Percentiles rank a stretch among this genome's conserved stretches.
Evolutionary conservation across 2,329 filamentous ascomycete species (phyloP).

Genomic region (Trichophyton schoenleinii): DNA sequence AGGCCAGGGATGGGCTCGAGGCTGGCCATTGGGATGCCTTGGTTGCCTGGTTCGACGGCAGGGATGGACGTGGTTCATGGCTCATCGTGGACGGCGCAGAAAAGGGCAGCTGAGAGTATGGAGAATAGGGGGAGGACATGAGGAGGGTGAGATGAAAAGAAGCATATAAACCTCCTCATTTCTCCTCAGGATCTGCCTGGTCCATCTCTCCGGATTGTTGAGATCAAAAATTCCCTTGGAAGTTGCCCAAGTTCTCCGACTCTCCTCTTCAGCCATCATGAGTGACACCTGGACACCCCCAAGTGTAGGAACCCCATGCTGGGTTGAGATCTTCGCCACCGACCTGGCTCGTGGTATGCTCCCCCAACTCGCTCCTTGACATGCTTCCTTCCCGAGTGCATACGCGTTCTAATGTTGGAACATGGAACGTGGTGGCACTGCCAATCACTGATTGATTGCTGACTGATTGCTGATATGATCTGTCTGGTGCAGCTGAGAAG

Average conservation of each 20-base stretch:
- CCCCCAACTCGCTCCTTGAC: background rate
- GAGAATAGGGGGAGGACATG: background rate
- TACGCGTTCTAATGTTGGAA: background rate
- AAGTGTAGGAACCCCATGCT: background rate
- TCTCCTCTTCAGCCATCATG: background rate
- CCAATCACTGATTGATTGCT: background rate
- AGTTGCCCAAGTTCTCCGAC: background rate
- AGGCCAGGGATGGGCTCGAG: background rate
- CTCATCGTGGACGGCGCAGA: background rate
- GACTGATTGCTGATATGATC: background rate
- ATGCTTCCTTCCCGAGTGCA: background rate
- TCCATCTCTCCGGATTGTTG: background rate
- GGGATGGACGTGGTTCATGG: background rate
- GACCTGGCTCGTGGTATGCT: conserved; percentile 6
- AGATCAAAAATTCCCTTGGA: background rate
- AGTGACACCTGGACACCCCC: conserved; percentile 5
- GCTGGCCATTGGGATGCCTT: background rate
- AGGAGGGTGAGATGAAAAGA: background rate
- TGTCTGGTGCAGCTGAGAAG: conserved; percentile 11
- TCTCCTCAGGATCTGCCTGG: background rate
- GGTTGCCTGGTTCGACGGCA: background rate
- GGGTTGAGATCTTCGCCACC: conserved; percentile 7
- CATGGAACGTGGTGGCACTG: background rate
- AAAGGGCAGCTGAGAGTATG: no score
- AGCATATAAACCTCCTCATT: background rate